Conservation (phyloP, 345 rosid genomes). For the Limnanthes douglasii region DNA sequence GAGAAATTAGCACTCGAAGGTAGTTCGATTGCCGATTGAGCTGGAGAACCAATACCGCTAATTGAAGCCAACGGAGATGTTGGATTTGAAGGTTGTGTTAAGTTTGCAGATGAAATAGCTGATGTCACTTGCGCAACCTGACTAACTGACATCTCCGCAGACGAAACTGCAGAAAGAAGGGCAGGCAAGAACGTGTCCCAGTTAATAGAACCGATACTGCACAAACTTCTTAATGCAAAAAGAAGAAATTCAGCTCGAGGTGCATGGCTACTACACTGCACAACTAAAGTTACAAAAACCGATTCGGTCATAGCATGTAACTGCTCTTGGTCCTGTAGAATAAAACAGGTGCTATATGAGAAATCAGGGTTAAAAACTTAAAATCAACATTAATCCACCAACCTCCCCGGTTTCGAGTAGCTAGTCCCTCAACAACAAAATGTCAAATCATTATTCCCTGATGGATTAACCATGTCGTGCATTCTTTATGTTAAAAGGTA, state of each 20-base stretch:
- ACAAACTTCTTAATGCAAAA: constrained; percentile 69
- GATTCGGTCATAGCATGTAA: constrained; percentile 68
- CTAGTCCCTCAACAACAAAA: too few species aligned
- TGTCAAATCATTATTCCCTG: too few species aligned
- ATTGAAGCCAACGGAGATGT: constrained; percentile 45
- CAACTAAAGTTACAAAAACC: constrained; percentile 61
- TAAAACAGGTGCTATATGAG: constrained; percentile 5
- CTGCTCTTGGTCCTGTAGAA: constrained; percentile 72
- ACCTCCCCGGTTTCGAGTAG: too few species aligned
- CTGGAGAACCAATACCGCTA: constrained; percentile 79
- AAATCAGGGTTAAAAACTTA: neutral
- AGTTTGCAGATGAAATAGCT: constrained; percentile 35
- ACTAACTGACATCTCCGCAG: constrained; percentile 44
- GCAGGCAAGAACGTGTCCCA: constrained; percentile 83
- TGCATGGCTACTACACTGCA: constrained; percentile 70
- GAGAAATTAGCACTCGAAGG: constrained; percentile 37
- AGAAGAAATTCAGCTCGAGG: constrained; percentile 90
- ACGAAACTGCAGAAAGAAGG: constrained; percentile 73
- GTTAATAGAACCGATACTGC: constrained; percentile 56
- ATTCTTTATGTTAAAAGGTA: too few species aligned
- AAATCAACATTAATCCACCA: too few species aligned
- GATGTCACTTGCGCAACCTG: constrained; percentile 49
- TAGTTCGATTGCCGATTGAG: constrained; percentile 50
- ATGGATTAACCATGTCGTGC: too few species aligned
- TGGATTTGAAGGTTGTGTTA: constrained; percentile 50